Conservation (phyloP, 2,329 filamentous ascomycete species). For the Pezicula carpinea region DNA sequence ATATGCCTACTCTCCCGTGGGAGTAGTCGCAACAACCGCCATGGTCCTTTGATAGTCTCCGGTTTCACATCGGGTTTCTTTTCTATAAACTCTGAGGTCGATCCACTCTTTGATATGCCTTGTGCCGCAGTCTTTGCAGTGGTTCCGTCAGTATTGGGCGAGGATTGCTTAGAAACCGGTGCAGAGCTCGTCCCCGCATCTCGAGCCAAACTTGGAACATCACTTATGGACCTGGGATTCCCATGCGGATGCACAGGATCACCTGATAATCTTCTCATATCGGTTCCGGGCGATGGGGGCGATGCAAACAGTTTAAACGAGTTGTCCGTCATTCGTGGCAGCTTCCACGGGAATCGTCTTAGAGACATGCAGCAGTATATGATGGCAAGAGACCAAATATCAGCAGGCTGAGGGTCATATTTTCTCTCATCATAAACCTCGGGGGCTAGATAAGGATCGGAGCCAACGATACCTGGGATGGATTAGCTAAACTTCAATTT, state of each 20-base stretch:
- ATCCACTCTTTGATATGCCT: neutral
- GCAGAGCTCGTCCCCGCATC: conserved; percentile 17
- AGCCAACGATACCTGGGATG: conserved; percentile 64
- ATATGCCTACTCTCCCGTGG: conserved; percentile 88
- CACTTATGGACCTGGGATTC: conserved; percentile 19
- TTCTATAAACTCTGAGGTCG: conserved; percentile 30
- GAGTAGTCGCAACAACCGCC: conserved; percentile 80
- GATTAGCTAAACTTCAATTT: conserved; percentile 6
- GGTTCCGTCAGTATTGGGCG: conserved; percentile 13
- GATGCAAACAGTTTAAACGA: conserved; percentile 92
- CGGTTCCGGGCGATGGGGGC: conserved; percentile 67
- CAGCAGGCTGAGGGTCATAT: conserved; percentile 89
- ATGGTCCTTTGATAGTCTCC: conserved; percentile 85
- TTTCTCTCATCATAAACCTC: conserved; percentile 93
- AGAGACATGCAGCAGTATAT: conserved; percentile 99
- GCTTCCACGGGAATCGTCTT: conserved; percentile 93
- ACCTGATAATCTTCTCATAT: conserved; percentile 20
- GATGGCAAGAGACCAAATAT: conserved; percentile 97
- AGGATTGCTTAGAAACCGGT: conserved; percentile 11
- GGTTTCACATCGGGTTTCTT: conserved; percentile 40
- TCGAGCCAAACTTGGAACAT: conserved; percentile 16
- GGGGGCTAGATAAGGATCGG: conserved; percentile 92
- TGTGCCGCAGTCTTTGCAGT: conserved; percentile 7
- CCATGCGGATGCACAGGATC: conserved; percentile 10
- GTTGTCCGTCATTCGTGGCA: conserved; percentile 85